phyloP scores from a whole-genome alignment of 1,284 basidiomycete species.

The Moesziomyces sp. region DNA sequence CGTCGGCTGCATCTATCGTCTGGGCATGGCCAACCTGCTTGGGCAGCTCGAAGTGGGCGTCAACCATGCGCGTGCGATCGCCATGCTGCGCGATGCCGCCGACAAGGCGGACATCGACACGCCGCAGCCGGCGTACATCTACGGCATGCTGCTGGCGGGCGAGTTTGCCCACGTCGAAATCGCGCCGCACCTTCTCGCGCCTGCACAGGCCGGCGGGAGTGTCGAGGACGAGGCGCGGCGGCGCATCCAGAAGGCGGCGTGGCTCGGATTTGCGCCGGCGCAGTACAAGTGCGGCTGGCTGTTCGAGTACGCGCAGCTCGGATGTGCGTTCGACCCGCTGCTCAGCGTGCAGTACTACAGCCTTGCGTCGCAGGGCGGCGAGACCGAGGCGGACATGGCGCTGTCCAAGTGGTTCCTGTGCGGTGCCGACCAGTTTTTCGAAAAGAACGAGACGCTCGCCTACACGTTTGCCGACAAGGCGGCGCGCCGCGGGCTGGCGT shows the following conservation, averaged over 20 bases:
- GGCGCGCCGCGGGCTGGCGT: slow-evolving; percentile 79
- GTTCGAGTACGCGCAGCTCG: slow-evolving; percentile 88
- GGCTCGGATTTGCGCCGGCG: slow-evolving; percentile 84
- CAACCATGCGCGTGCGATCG: slow-evolving; percentile 75
- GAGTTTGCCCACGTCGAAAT: slow-evolving; percentile 66
- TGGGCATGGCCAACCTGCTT: slow-evolving; percentile 86
- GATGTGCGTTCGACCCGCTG: slow-evolving; percentile 87
- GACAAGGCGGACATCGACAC: slow-evolving; percentile 78
- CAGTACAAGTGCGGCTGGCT: slow-evolving; percentile 89
- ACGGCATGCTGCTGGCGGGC: slow-evolving; percentile 81
- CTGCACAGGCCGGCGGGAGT: slow-evolving; percentile 59
- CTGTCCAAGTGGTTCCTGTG: slow-evolving; percentile 95
- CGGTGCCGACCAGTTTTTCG: slow-evolving; percentile 81
- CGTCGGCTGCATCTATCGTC: slow-evolving; percentile 77
- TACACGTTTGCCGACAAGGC: slow-evolving; percentile 92
- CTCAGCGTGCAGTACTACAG: slow-evolving; percentile 92
- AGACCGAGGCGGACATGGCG: slow-evolving; percentile 94
- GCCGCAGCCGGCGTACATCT: slow-evolving; percentile 84
- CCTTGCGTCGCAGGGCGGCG: slow-evolving; percentile 74
- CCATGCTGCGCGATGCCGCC: slow-evolving; percentile 81
- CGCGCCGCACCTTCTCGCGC: slow-evolving; percentile 40
- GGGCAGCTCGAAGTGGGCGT: slow-evolving; percentile 80
- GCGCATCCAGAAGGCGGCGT: slow-evolving; percentile 81
- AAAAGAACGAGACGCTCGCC: slow-evolving; percentile 88
- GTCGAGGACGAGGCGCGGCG: slow-evolving; percentile 49